Evolutionary conservation across 2,329 filamentous ascomycete species (phyloP), one percentile per base, ranked within the genome.

Genomic region (Xylariaceae sp.): DNA sequence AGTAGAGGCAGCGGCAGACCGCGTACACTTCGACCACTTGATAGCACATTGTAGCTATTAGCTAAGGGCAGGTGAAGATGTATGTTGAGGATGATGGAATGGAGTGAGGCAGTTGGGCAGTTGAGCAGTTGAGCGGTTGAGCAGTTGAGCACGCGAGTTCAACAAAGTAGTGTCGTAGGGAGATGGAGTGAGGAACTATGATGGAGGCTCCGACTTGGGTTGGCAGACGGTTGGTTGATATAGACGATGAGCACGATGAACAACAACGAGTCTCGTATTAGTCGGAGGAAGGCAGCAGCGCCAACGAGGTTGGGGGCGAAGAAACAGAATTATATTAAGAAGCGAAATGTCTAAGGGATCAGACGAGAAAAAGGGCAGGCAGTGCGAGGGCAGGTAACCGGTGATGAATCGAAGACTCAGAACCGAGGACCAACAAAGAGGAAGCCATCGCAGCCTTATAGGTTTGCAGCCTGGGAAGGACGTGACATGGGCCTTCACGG

Each of bases 1-100:
- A 89, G 77, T 96, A 95, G 64, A 92, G 79, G 73, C 91, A 96
- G 60, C 85, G 82, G 79, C 91, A 96, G 53, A 87, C 88, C 53
- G 90, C 85, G 76, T 91, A 96, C 56, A 89, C 80, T 72, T 96
- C 91, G 65, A 92, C 77, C 59, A 96, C 74, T 74, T 91, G 88
- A 68, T 89, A 91, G 68, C 91, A 96, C 91, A 96, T 95, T 58
- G 37, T 62, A 52, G 12, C 41, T 47, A 19, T 54, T 6, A 46
- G 26, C 11, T 54, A 46, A 19, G 43, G 39, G 40, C 27, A 11
- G 77, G 70, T 67, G 51, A 50, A 39, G 49, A 48, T 50, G 56
- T 54, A 39, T 51, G 40, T 57, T 47, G 52, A 60, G 45, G 53
- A 53, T 2, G 50, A 37, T 48, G 29, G 29, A 4, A 35, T 41